Conservation (phyloP, 192 early-diverging fungal genomes). For the Helicostylum pulchrum region DNA sequence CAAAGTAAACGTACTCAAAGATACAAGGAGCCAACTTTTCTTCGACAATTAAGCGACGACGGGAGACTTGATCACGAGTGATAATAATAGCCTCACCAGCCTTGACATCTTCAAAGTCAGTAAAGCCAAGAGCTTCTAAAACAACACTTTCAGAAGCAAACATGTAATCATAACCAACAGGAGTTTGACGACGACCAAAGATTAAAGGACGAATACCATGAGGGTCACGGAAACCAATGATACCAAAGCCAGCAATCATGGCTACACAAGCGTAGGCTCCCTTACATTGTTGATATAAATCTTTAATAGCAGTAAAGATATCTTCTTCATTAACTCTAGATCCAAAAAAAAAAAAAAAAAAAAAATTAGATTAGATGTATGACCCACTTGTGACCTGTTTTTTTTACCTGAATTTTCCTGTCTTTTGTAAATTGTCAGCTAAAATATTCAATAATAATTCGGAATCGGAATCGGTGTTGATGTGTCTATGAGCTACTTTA, state of each 20-base stretch:
- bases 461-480: conserved; percentile 99
- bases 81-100: conserved; percentile 96
- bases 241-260: conserved; percentile 98
- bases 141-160: conserved; percentile 96
- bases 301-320: conserved; percentile 89
- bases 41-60: conserved; percentile 57
- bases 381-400: conserved; percentile 8
- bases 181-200: conserved; percentile 75
- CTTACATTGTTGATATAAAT: conserved; percentile 75
- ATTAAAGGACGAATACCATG: conserved; percentile 96
- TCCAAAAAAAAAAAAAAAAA: neutral
- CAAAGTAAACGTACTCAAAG: conserved; percentile 99
- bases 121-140: conserved; percentile 87
- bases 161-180: conserved; percentile 91
- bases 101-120: conserved; percentile 83
- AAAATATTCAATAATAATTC: conserved; percentile 98
- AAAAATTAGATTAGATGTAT: conserved; percentile 12
- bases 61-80: conserved; percentile 69
- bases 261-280: conserved; percentile 95
- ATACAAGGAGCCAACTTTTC: conserved; percentile 85
- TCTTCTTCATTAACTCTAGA: conserved; percentile 95
- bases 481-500: conserved; percentile 95
- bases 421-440: conserved; percentile 95
- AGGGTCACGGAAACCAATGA: conserved; percentile 93
- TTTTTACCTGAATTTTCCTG: conserved; percentile 83